These are phyloP conservation scores for Rhizopogon roseolus DNA, from an alignment of 768 basidiomycete genomes.

Conservation along the genomic window DNA sequence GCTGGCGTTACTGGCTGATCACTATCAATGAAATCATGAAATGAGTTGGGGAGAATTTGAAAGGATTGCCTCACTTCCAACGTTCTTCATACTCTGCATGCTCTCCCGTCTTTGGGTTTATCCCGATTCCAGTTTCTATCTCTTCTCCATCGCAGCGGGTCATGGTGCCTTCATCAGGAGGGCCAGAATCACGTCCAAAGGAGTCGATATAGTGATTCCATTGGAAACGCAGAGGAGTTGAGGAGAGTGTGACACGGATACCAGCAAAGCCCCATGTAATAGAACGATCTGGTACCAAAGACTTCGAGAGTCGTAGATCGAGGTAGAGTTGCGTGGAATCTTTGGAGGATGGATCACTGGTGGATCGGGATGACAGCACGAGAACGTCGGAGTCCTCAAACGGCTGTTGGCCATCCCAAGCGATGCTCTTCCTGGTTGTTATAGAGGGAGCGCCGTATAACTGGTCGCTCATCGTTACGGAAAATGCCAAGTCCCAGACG, in stretches of 20 bases:
- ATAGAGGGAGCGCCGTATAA: slow-evolving; percentile 16
- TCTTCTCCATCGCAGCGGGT: slow-evolving; percentile 5
- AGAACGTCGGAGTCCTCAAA: slow-evolving; percentile 24
- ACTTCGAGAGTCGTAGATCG: slow-evolving; percentile 13
- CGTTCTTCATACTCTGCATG: slow-evolving; percentile 14
- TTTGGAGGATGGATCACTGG: slow-evolving; percentile 8
- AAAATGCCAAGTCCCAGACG: too few relatives aligned
- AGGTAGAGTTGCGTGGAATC: slow-evolving; percentile 13
- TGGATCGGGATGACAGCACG: slow-evolving; percentile 22
- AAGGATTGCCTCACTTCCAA: slow-evolving; percentile 11
- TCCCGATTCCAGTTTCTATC: slow-evolving; percentile 11
- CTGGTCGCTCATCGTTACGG: background rate
- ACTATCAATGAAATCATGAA: slow-evolving; percentile 1
- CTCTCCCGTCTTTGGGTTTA: slow-evolving; percentile 11
- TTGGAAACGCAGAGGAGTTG: slow-evolving; percentile 7
- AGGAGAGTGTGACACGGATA: slow-evolving; percentile 5
- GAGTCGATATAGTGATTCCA: slow-evolving; percentile 15
- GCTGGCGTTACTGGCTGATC: slow-evolving; percentile 5
- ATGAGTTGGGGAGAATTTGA: background rate
- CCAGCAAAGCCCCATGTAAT: slow-evolving; percentile 14
- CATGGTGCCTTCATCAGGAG: slow-evolving; percentile 12
- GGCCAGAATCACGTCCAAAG: slow-evolving; percentile 2
- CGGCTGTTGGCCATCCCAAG: slow-evolving; percentile 13
- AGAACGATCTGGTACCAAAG: background rate
- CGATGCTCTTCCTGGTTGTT: slow-evolving; percentile 16